Percentiles rank a stretch among this genome's conserved stretches.
These are phyloP conservation scores for Ustilago lituana DNA, from an alignment of 1,284 basidiomycete species.

Conservation along the genomic window DNA sequence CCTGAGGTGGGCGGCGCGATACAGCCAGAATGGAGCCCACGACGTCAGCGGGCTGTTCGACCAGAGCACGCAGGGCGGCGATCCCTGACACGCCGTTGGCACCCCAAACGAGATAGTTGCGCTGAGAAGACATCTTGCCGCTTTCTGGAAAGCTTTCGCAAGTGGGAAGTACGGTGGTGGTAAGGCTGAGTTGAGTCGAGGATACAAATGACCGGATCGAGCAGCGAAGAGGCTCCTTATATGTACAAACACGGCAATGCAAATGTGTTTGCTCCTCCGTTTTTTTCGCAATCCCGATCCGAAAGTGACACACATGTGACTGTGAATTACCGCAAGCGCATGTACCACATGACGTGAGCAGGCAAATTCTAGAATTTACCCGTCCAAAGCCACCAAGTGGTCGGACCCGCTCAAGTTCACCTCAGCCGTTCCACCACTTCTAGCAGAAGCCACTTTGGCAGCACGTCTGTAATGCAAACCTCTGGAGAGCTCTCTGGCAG, in stretches of 20 bases:
- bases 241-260: constrained; percentile 15
- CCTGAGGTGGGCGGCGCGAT: constrained; percentile 33
- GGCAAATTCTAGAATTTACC: neutral
- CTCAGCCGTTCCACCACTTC: neutral
- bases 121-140: constrained; percentile 15
- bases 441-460: neutral
- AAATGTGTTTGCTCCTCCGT: constrained; percentile 1
- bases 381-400: neutral
- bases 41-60: constrained; percentile 22
- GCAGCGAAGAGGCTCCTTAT: too few species aligned
- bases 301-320: neutral
- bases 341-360: constrained; percentile 8
- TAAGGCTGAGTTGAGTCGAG: too few species aligned
- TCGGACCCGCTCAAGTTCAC: neutral
- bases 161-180: too few species aligned
- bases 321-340: neutral
- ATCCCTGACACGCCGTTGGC: constrained; percentile 44
- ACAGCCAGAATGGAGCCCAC: constrained; percentile 32
- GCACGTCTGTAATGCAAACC: too few species aligned
- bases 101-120: constrained; percentile 41
- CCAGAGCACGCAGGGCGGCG: constrained; percentile 37
- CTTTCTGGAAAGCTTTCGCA: neutral
- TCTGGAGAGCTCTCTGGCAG: too few species aligned
- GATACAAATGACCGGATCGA: too few species aligned
- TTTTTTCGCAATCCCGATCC: neutral